phyloP scores from a whole-genome alignment of 2,329 filamentous ascomycete genomes.

The Ophiocordyceps australis region DNA sequence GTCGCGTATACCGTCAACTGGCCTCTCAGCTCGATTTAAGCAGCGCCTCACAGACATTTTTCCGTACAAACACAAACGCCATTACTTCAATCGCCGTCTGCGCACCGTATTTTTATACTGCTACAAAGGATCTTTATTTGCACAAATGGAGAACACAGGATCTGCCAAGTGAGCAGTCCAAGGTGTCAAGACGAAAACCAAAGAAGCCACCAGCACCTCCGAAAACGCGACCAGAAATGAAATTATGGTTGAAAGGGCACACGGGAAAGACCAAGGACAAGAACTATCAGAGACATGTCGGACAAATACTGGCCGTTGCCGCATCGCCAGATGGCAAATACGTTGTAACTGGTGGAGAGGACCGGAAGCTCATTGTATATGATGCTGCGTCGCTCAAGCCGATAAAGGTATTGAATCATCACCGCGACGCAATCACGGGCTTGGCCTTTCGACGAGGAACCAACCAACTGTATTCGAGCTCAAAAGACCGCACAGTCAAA shows the following conservation, averaged over 20 bases:
- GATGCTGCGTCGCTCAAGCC: slow-evolving; percentile 63
- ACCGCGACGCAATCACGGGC: slow-evolving; percentile 72
- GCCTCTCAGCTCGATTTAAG: slow-evolving; percentile 55
- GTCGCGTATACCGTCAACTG: slow-evolving; percentile 69
- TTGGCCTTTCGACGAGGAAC: slow-evolving; percentile 74
- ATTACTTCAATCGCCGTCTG: slow-evolving; percentile 68
- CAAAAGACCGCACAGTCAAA: slow-evolving; percentile 84
- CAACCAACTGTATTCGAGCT: slow-evolving; percentile 84
- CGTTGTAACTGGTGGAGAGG: slow-evolving; percentile 75
- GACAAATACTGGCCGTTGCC: slow-evolving; percentile 65
- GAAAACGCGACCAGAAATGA: slow-evolving; percentile 41
- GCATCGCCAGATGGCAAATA: slow-evolving; percentile 81
- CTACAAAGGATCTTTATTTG: slow-evolving; percentile 67
- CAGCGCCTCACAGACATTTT: slow-evolving; percentile 48
- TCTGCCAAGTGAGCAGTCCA: slow-evolving; percentile 37
- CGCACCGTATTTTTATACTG: slow-evolving; percentile 70
- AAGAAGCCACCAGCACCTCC: slow-evolving; percentile 40
- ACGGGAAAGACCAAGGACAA: slow-evolving; percentile 40
- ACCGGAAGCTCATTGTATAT: slow-evolving; percentile 76
- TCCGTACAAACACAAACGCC: slow-evolving; percentile 59
- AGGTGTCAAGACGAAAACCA: slow-evolving; percentile 38
- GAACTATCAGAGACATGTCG: slow-evolving; percentile 60
- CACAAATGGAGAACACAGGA: slow-evolving; percentile 80
- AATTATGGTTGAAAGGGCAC: slow-evolving; percentile 45
- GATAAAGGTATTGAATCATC: slow-evolving; percentile 73